Evolutionary conservation across 371 early-diverging fungal genomes (phyloP).

Genomic region (Mortierella sp.): DNA sequence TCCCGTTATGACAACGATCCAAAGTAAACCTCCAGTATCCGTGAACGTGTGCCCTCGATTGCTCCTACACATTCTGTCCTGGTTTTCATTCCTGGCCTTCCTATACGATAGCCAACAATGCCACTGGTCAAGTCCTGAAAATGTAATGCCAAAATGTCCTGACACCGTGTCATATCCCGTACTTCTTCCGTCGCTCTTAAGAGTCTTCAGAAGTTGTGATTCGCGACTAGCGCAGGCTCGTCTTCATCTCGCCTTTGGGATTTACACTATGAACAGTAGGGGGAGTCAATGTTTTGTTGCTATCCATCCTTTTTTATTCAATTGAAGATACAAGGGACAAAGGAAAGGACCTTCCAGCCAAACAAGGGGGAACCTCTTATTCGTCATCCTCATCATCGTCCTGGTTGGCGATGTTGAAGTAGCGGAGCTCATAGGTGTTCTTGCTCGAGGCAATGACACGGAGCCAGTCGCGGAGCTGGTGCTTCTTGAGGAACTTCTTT

Average conservation of each 20-base stretch:
- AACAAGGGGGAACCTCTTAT: conserved; percentile 38
- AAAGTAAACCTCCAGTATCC: too few relatives aligned
- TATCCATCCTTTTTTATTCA: conserved; percentile 34
- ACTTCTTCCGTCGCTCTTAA: too few relatives aligned
- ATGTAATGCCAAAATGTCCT: too few relatives aligned
- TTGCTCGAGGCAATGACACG: conserved; percentile 94
- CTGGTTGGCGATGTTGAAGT: conserved; percentile 94
- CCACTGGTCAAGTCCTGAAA: too few relatives aligned
- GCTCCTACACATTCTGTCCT: too few relatives aligned
- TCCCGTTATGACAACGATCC: too few relatives aligned
- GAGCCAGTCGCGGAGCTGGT: conserved; percentile 98
- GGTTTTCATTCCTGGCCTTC: too few relatives aligned
- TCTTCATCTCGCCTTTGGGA: conserved; percentile 72
- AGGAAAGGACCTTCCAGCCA: background rate
- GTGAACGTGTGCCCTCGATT: too few relatives aligned
- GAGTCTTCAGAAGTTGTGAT: conserved; percentile 68
- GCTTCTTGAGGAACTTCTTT: conserved; percentile 99
- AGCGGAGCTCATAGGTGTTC: conserved; percentile 94
- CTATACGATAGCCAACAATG: too few relatives aligned
- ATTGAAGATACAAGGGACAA: conserved; percentile 9
- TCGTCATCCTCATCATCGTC: conserved; percentile 85
- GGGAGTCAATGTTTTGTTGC: conserved; percentile 15
- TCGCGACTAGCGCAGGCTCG: conserved; percentile 70
- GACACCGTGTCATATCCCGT: too few relatives aligned
- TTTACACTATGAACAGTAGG: conserved; percentile 17